phyloP scores from a whole-genome alignment of 805 yeast genomes.

The Scheffersomyces spartinae region DNA sequence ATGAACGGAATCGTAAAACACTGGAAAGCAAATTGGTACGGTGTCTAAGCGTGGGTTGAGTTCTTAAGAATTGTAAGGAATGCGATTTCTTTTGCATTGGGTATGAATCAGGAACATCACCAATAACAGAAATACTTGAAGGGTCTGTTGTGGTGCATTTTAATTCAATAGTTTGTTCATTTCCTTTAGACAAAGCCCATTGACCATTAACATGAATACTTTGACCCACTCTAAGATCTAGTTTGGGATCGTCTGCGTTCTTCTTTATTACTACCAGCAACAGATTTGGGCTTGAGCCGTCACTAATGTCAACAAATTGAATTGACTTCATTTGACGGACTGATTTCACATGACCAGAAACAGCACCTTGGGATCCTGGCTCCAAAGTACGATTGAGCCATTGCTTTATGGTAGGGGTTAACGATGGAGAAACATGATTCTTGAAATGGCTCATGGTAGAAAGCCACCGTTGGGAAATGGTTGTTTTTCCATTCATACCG shows the following conservation, averaged over 20 bases:
- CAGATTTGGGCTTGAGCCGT: slow-evolving; percentile 50
- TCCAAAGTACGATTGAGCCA: too few species aligned
- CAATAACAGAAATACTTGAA: slow-evolving; percentile 45
- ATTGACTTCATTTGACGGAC: slow-evolving; percentile 64
- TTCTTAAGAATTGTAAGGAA: slow-evolving; percentile 53
- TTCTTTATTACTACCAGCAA: slow-evolving; percentile 7
- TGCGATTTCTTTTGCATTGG: slow-evolving; percentile 81
- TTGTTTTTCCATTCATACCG: too few species aligned
- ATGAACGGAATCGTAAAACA: slow-evolving; percentile 62
- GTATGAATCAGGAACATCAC: slow-evolving; percentile 49
- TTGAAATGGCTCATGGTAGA: too few species aligned
- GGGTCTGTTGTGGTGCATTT: slow-evolving; percentile 33
- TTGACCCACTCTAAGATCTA: slow-evolving; percentile 37
- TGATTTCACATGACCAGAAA: slow-evolving; percentile 48
- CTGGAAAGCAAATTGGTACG: slow-evolving; percentile 56
- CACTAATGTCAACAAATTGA: slow-evolving; percentile 69
- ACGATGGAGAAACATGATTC: too few species aligned
- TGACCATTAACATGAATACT: slow-evolving; percentile 21
- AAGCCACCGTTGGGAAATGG: too few species aligned
- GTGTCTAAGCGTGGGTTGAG: slow-evolving; percentile 69
- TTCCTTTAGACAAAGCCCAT: slow-evolving; percentile 21
- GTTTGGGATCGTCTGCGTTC: slow-evolving; percentile 9
- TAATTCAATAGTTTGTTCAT: slow-evolving; percentile 19
- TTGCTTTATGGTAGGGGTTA: too few species aligned
- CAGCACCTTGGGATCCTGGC: too few species aligned